Conservation (phyloP, 495 filamentous ascomycete genomes). For the Aspergillus indologenus region DNA sequence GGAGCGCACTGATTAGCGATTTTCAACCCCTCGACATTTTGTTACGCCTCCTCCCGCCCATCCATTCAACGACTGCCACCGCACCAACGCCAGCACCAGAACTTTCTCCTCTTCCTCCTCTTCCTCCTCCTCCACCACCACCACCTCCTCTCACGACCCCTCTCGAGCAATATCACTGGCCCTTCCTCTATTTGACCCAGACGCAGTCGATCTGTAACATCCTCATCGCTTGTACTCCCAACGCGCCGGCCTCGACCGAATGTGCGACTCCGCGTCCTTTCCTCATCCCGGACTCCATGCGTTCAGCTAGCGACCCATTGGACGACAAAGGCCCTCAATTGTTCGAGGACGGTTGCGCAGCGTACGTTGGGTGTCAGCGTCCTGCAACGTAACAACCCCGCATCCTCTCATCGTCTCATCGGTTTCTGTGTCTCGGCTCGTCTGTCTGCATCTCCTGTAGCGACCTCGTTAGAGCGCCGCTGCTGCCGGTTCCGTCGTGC, state of each 20-base stretch:
- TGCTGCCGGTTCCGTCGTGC: conserved; percentile 16
- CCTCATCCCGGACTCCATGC: conserved; percentile 43
- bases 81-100: background rate
- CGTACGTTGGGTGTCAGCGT: conserved; percentile 25
- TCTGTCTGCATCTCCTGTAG: conserved; percentile 20
- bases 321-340: conserved; percentile 37
- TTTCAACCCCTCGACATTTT: conserved; percentile 16
- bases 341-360: conserved; percentile 35
- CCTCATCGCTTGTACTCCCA: conserved; percentile 29
- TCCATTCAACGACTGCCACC: conserved; percentile 22
- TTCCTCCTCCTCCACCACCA: too few species aligned
- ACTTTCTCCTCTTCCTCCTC: too few species aligned
- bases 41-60: conserved; percentile 4
- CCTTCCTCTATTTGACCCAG: conserved; percentile 3
- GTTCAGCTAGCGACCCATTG: conserved; percentile 40
- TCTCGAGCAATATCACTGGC: conserved; percentile 14
- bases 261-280: conserved; percentile 29
- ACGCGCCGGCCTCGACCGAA: conserved; percentile 34
- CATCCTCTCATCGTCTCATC: conserved; percentile 12
- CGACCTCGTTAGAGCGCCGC: conserved; percentile 22
- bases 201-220: background rate
- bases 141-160: conserved; percentile 5
- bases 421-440: conserved; percentile 17
- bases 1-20: conserved; percentile 13
- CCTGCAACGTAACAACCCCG: conserved; percentile 28